Percentiles rank a stretch among this genome's conserved stretches.
Evolutionary conservation across 1,139 yeast species (phyloP).

Genomic region (Geotrichum aggregatum): DNA sequence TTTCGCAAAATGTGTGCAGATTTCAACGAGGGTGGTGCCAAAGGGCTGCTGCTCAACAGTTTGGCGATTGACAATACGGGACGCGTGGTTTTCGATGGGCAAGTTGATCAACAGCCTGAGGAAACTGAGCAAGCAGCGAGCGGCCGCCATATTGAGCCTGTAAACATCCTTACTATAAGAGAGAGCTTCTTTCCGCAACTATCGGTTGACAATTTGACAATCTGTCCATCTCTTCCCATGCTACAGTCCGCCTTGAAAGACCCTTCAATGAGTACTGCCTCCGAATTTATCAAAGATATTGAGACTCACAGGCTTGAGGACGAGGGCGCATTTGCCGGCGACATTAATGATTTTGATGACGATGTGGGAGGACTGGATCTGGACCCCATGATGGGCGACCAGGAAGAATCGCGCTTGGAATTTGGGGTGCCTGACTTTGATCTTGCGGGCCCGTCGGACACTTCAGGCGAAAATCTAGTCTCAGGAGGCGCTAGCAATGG

Average conservation of each 20-base stretch:
- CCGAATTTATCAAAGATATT: slow-evolving; percentile 27
- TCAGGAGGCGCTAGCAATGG: slow-evolving; percentile 1
- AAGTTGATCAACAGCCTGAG: slow-evolving; percentile 30
- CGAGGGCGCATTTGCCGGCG: slow-evolving; percentile 22
- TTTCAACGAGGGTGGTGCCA: slow-evolving; percentile 94
- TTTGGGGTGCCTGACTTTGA: slow-evolving; percentile 25
- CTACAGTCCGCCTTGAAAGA: slow-evolving; percentile 57
- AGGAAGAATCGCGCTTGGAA: slow-evolving; percentile 25
- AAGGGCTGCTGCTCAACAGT: slow-evolving; percentile 71
- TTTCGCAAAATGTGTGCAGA: slow-evolving; percentile 87
- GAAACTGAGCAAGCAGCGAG: slow-evolving; percentile 18
- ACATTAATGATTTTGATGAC: slow-evolving; percentile 26
- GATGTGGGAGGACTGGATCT: slow-evolving; percentile 30
- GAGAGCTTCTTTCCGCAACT: slow-evolving; percentile 28
- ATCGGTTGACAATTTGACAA: slow-evolving; percentile 42
- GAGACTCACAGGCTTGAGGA: slow-evolving; percentile 16
- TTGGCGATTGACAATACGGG: slow-evolving; percentile 56
- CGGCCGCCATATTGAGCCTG: slow-evolving; percentile 14
- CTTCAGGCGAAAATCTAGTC: neutral
- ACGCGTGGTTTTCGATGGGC: slow-evolving; percentile 58
- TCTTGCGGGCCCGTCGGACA: neutral
- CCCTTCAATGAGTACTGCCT: slow-evolving; percentile 29
- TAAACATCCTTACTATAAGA: slow-evolving; percentile 20
- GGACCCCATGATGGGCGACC: slow-evolving; percentile 30
- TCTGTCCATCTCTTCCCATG: slow-evolving; percentile 63